A percentile compares a stretch with the other conserved stretches of the same genome.
These are phyloP conservation scores for Amylocarpus encephaloides DNA, from an alignment of 2,329 filamentous ascomycete genomes.

Conservation along the genomic window DNA sequence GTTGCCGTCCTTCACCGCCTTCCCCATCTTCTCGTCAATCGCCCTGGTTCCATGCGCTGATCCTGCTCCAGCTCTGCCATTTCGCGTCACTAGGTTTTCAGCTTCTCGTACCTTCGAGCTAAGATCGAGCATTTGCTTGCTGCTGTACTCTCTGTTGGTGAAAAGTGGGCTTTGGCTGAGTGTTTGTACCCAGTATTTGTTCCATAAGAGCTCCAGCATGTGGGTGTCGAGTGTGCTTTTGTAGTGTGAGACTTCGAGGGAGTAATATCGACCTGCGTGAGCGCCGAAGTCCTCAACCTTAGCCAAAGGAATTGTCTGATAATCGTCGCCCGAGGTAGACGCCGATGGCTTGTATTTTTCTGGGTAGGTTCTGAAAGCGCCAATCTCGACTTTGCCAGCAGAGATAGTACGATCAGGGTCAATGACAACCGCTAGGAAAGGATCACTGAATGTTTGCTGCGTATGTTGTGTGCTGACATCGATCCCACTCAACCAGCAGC, in stretches of 20 bases:
- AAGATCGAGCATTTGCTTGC: slow-evolving; percentile 85
- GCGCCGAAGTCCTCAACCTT: slow-evolving; percentile 96
- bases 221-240: slow-evolving; percentile 87
- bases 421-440: slow-evolving; percentile 92
- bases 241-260: slow-evolving; percentile 86
- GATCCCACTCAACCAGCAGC: slow-evolving; percentile 95
- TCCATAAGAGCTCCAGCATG: slow-evolving; percentile 86
- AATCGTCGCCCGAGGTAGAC: slow-evolving; percentile 47
- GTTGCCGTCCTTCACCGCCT: slow-evolving; percentile 49
- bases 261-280: slow-evolving; percentile 85
- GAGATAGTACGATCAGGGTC: slow-evolving; percentile 94
- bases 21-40: slow-evolving; percentile 44
- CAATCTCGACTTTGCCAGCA: slow-evolving; percentile 90
- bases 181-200: slow-evolving; percentile 98
- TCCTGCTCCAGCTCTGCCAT: slow-evolving; percentile 28
- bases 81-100: slow-evolving; percentile 35
- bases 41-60: slow-evolving; percentile 13
- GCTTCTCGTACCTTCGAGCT: slow-evolving; percentile 73
- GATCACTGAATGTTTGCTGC: slow-evolving; percentile 81
- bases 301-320: slow-evolving; percentile 76
- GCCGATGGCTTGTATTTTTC: slow-evolving; percentile 58
- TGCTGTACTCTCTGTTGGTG: slow-evolving; percentile 87
- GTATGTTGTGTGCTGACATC: slow-evolving; percentile 83
- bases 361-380: slow-evolving; percentile 89
- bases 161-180: slow-evolving; percentile 85